Percentiles rank a stretch among this genome's conserved stretches.
Evolutionary conservation across 768 basidiomycete genomes (phyloP).

Genomic region (Amanita molliuscula): DNA sequence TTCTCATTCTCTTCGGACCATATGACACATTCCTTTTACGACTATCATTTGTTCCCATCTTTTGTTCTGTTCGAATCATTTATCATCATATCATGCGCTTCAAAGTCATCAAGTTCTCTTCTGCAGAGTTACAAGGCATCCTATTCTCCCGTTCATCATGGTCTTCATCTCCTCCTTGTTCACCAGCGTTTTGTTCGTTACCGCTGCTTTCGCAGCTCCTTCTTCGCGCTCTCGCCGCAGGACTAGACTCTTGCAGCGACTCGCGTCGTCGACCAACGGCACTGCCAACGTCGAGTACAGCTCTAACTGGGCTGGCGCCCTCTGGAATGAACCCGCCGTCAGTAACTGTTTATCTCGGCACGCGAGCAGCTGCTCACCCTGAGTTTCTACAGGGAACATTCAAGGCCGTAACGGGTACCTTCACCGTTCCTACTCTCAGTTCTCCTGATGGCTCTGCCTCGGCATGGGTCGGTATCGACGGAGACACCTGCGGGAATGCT

Average conservation of each 20-base stretch:
- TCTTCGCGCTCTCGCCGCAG: not conserved
- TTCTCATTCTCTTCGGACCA: too few relatives aligned
- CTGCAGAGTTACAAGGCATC: too few relatives aligned
- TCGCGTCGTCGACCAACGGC: not conserved
- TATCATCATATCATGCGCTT: too few relatives aligned
- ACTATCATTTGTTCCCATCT: too few relatives aligned
- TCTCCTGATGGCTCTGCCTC: not conserved
- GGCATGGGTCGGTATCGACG: not conserved
- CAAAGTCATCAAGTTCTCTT: too few relatives aligned
- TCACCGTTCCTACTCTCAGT: not conserved
- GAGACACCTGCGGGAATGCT: not conserved
- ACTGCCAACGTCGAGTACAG: not conserved
- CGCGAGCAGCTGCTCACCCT: not conserved
- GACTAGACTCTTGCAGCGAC: not conserved
- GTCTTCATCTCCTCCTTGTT: not conserved
- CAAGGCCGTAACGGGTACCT: not conserved
- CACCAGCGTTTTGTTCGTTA: not conserved
- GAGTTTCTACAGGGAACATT: not conserved
- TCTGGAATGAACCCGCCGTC: not conserved
- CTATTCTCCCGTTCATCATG: not conserved
- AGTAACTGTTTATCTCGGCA: conserved; percentile 7
- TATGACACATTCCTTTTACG: too few relatives aligned
- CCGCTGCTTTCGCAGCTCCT: not conserved
- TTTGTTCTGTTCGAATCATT: too few relatives aligned
- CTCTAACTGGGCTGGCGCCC: conserved; percentile 1